Percentiles rank a stretch among this genome's conserved stretches.
phyloP scores from a whole-genome alignment of 2,329 filamentous ascomycete species.

The Fusarium citri region DNA sequence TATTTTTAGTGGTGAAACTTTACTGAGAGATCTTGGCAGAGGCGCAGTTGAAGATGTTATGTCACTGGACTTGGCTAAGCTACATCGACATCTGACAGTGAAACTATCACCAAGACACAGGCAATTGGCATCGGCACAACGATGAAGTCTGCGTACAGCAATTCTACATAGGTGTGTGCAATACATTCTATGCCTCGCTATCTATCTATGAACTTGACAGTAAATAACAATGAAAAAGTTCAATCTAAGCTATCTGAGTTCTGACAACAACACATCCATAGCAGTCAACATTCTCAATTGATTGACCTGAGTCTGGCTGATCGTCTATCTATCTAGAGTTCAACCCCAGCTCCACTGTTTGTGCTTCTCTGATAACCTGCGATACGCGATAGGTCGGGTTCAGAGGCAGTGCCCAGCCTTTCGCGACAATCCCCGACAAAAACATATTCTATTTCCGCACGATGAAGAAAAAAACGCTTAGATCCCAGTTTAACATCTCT shows the following conservation, averaged over 20 bases:
- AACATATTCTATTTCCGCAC: neutral
- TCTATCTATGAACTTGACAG: too few relatives aligned
- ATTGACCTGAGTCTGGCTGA: neutral
- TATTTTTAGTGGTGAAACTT: neutral
- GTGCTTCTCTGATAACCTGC: neutral
- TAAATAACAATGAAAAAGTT: too few relatives aligned
- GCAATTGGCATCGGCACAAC: too few relatives aligned
- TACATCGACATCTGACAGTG: neutral
- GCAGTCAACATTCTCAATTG: fast-evolving
- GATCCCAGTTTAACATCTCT: neutral
- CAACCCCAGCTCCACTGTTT: neutral
- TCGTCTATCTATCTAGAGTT: neutral
- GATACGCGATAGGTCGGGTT: neutral
- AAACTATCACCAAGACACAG: too few relatives aligned
- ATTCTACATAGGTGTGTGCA: too few relatives aligned
- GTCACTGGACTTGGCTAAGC: neutral
- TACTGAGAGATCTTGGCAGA: neutral
- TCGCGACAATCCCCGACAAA: neutral
- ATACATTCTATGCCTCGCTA: too few relatives aligned
- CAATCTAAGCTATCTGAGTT: too few relatives aligned
- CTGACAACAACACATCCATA: too few relatives aligned
- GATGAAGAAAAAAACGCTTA: neutral
- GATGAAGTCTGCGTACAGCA: too few relatives aligned
- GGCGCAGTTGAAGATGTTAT: neutral
- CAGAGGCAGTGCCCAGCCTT: neutral